A percentile compares a stretch with the other conserved stretches of the same genome.
Evolutionary conservation across 352 stramenopile species (phyloP).

Genomic region (Phytophthora kernoviae): DNA sequence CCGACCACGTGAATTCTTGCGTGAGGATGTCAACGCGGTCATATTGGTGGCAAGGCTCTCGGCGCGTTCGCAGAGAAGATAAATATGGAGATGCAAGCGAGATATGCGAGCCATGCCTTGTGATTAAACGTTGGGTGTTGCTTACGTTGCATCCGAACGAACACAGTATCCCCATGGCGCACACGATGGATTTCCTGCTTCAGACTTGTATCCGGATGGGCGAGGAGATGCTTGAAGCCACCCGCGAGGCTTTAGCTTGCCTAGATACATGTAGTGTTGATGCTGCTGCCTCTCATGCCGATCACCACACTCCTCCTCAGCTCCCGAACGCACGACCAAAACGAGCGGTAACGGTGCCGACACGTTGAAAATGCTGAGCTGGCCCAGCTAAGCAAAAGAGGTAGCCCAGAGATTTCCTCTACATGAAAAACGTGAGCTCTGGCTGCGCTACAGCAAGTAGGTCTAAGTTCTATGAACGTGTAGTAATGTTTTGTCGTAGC

Average conservation of each 20-base stretch:
- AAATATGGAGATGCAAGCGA: neutral
- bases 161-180: slow-evolving; percentile 11
- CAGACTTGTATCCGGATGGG: slow-evolving; percentile 24
- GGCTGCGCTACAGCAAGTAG: neutral
- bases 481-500: slow-evolving; percentile 13
- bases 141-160: slow-evolving; percentile 28
- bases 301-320: neutral
- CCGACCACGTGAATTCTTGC: slow-evolving; percentile 22
- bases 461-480: slow-evolving; percentile 11
- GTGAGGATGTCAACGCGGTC: slow-evolving; percentile 33
- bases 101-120: slow-evolving; percentile 25
- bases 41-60: slow-evolving; percentile 22
- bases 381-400: neutral
- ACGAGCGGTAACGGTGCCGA: neutral
- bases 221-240: slow-evolving; percentile 33
- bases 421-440: neutral
- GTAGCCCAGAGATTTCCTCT: neutral
- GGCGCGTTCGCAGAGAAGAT: neutral
- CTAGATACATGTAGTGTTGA: neutral
- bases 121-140: slow-evolving; percentile 39
- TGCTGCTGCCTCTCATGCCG: slow-evolving; percentile 3
- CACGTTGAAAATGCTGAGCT: slow-evolving; percentile 3
- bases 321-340: neutral
- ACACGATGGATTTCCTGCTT: slow-evolving; percentile 25
- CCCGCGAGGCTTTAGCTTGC: slow-evolving; percentile 3